phyloP scores from a whole-genome alignment of 2,329 filamentous ascomycete species.

The Fusarium miscanthi region DNA sequence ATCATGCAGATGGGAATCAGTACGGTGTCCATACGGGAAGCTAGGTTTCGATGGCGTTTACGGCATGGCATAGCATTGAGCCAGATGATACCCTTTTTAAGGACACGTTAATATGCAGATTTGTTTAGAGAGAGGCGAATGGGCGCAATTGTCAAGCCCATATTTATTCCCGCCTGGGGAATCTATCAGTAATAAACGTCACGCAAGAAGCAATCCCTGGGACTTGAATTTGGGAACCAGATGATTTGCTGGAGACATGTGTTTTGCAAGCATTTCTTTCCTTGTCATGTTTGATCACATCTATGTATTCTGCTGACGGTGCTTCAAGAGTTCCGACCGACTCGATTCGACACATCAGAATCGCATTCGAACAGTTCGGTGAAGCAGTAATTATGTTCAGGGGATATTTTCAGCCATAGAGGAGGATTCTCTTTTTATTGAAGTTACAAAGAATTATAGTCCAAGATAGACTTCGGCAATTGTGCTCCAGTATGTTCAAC shows the following conservation, averaged over 20 bases:
- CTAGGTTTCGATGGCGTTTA: slow-evolving; percentile 28
- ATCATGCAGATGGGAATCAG: background rate
- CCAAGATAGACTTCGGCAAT: background rate
- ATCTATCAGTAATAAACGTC: background rate
- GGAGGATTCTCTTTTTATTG: background rate
- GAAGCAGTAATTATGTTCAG: background rate
- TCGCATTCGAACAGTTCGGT: background rate
- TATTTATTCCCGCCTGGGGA: background rate
- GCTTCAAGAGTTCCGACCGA: background rate
- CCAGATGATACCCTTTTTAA: slow-evolving; percentile 37
- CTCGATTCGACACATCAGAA: background rate
- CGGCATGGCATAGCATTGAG: slow-evolving; percentile 29
- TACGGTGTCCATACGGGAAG: background rate
- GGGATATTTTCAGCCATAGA: background rate
- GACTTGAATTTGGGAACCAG: background rate
- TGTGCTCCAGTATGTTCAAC: slow-evolving; percentile 6
- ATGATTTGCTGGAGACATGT: background rate
- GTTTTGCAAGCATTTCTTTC: background rate
- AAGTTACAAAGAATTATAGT: background rate
- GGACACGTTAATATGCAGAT: slow-evolving; percentile 1
- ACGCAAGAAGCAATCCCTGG: background rate
- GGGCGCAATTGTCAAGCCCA: background rate
- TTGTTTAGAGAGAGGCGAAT: background rate
- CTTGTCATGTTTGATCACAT: background rate
- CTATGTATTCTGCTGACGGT: background rate